Percentiles rank a stretch among this genome's conserved stretches.
These are phyloP conservation scores for Nepenthes alata DNA, from an alignment of 179 eudicot species.

Conservation along the genomic window DNA sequence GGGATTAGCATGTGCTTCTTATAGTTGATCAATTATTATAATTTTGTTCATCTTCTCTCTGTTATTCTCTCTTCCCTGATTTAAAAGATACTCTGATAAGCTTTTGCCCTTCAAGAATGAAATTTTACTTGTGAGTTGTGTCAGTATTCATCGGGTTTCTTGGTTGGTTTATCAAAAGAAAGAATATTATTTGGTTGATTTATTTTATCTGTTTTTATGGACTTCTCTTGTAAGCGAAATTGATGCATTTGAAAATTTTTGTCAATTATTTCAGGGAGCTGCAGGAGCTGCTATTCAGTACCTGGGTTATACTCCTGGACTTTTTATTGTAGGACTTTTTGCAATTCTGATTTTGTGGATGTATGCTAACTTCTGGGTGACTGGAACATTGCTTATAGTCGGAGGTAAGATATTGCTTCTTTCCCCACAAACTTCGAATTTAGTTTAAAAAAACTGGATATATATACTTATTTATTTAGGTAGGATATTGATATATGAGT, in stretches of 20 bases:
- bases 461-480: neutral
- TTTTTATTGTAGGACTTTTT: constrained; percentile 85
- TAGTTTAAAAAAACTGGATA: neutral
- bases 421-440: constrained; percentile 1
- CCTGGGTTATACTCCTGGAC: constrained; percentile 95
- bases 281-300: constrained; percentile 85
- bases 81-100: too few species aligned
- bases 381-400: constrained; percentile 73
- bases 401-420: constrained; percentile 55
- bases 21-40: too few species aligned
- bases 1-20: too few species aligned
- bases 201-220: too few species aligned
- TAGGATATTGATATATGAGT: too few species aligned
- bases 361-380: constrained; percentile 98
- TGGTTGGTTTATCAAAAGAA: too few species aligned
- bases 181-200: neutral
- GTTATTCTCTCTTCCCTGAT: too few species aligned
- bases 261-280: constrained; percentile 58
- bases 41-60: too few species aligned
- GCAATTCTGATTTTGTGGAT: constrained; percentile 88
- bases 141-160: too few species aligned
- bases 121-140: too few species aligned
- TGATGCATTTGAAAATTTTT: neutral
- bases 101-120: too few species aligned
- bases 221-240: too few species aligned